Base-by-base conservation (phyloP, 345 rosid species). In the Citrus cavaleriei region DNA sequence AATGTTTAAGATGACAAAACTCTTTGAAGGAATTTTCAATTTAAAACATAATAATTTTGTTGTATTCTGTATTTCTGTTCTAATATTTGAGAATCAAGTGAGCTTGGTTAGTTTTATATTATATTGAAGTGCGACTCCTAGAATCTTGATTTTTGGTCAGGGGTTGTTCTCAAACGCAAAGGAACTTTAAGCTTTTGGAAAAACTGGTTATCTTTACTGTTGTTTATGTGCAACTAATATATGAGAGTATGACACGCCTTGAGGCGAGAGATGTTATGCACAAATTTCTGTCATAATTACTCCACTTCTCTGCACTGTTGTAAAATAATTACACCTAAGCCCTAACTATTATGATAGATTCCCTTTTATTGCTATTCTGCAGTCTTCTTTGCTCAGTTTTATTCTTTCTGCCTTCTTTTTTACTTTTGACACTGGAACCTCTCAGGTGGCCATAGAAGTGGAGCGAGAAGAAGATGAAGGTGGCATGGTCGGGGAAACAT, bases 401-500 rank as follows among this genome's bases (percentile, higher is more conserved):
- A 77, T 79, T 63, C 35, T 38, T 42, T 40, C 49, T 78, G 9
- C 8, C 49, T 34, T 64, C 60, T 30, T 14, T 64, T 82, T 78
- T 76, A 38, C 61, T 40, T 83, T 69, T 72, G 35, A 37, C 40
- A 22, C 65, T 34, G 63, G 80, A 77, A 86, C 82, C 24, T 81
- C n/a, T 81, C 83, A 95, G 99, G 94, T 92, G 81, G 99, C 97
- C 60, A 90, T 92, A 82, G 98, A 95, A 80, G 98, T 95, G 83
- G 99, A 95, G 89, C 89, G 95, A 57, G 99, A 95, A 83, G 99
- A 95, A 87, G 99, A 95, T 85, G 99, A 88, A 90, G 99, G 99
- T 79, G 99, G 99, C 77, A 84, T 82, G 32, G 91, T 81, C 4
- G 99, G 97, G 77, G 99, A 95, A 84, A 95, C 99, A 51, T 95